Evolutionary conservation across 208 protist genomes (phyloP).

Genomic region (Trypanosomatidae sp.): DNA sequence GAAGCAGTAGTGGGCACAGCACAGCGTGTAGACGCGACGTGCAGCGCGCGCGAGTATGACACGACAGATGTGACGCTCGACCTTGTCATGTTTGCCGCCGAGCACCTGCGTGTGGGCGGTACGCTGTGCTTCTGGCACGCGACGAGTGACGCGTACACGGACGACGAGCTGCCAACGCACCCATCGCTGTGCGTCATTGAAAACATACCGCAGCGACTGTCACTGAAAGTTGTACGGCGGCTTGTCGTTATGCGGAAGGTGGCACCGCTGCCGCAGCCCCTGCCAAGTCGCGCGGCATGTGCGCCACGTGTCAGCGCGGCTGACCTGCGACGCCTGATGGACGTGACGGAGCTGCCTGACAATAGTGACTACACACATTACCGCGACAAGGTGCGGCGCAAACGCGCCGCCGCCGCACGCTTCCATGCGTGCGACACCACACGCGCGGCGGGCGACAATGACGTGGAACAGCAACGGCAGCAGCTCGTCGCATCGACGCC

Average conservation of each 20-base stretch:
- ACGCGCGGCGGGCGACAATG: not conserved
- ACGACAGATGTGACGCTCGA: conserved; percentile 77
- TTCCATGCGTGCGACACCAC: not conserved
- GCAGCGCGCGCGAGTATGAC: conserved; percentile 10
- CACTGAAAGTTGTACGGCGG: conserved; percentile 61
- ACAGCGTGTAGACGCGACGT: not conserved
- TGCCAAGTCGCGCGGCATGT: conserved; percentile 28
- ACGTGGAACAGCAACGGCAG: not conserved
- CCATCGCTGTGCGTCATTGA: conserved; percentile 72
- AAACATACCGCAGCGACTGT: conserved; percentile 75
- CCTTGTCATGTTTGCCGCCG: conserved; percentile 87
- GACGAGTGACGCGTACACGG: conserved; percentile 79
- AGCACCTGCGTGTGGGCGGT: conserved; percentile 73
- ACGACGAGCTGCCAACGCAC: conserved; percentile 85
- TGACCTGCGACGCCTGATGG: conserved; percentile 46
- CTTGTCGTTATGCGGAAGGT: conserved; percentile 59
- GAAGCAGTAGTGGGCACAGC: not conserved
- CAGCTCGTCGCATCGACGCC: not conserved
- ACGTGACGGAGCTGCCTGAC: conserved; percentile 39
- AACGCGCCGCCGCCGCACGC: conserved; percentile 20
- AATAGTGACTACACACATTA: conserved; percentile 67
- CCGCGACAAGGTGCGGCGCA: conserved; percentile 26
- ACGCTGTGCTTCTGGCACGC: conserved; percentile 91
- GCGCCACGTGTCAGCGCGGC: conserved; percentile 17
- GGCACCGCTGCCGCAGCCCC: conserved; percentile 12